Evolutionary conservation across 2,329 filamentous ascomycete genomes (phyloP).

Genomic region (Ophiostoma sp.): DNA sequence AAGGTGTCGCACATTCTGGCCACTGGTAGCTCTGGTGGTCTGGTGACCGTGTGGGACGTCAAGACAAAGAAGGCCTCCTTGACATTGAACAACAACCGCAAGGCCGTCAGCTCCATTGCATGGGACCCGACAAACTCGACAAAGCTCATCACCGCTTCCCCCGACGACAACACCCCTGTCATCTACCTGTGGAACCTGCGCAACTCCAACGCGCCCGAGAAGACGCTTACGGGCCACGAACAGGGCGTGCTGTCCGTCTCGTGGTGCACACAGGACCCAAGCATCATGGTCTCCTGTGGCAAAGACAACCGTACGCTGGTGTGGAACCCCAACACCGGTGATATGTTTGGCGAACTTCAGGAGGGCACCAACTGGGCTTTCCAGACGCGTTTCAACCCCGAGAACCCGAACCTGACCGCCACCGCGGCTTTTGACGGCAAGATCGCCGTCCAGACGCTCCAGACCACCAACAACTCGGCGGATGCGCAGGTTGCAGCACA

Average conservation of each 20-base stretch:
- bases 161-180: conserved; percentile 82
- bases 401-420: conserved; percentile 87
- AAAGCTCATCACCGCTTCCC: conserved; percentile 88
- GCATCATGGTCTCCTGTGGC: conserved; percentile 86
- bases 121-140: conserved; percentile 97
- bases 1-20: conserved; percentile 96
- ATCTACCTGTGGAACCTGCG: conserved; percentile 93
- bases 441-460: conserved; percentile 88
- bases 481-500: conserved; percentile 63
- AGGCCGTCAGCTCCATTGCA: conserved; percentile 90
- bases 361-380: conserved; percentile 99
- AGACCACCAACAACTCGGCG: conserved; percentile 83
- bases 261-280: conserved; percentile 90
- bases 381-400: conserved; percentile 88
- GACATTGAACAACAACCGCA: conserved; percentile 92
- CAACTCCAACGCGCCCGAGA: conserved; percentile 93
- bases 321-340: conserved; percentile 93
- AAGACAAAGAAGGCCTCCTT: conserved; percentile 97
- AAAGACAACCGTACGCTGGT: conserved; percentile 95
- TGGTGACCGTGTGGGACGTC: conserved; percentile 97
- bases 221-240: conserved; percentile 86
- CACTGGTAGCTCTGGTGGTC: conserved; percentile 87
- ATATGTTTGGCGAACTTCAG: conserved; percentile 86
- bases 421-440: conserved; percentile 98
- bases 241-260: conserved; percentile 90